Evolutionary conservation across 148 eudicot species (phyloP).

Genomic region (Nepenthes mirabilis): DNA sequence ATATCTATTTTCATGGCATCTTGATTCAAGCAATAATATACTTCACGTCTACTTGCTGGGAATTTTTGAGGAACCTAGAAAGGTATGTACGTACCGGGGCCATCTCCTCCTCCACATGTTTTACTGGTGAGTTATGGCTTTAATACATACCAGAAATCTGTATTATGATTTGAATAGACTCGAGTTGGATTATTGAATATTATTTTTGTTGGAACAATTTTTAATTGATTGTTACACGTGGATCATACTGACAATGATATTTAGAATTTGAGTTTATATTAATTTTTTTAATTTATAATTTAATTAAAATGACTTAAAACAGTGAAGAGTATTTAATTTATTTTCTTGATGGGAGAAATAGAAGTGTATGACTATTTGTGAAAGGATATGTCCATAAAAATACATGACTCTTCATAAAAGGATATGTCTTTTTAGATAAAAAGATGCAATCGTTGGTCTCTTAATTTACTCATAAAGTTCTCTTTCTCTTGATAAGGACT

Average conservation of each 20-base stretch:
- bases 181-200: background rate
- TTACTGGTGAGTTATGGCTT: constrained; percentile 58
- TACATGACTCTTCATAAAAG: background rate
- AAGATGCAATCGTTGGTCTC: too few relatives aligned
- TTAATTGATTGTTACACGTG: background rate
- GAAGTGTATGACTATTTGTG: too few relatives aligned
- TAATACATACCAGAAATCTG: background rate
- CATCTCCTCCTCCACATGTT: constrained; percentile 96
- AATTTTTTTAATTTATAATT: too few relatives aligned
- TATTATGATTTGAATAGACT: constrained; percentile 25
- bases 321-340: too few relatives aligned
- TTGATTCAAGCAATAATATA: constrained; percentile 3
- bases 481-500: too few relatives aligned
- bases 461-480: too few relatives aligned
- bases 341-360: too few relatives aligned
- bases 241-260: too few relatives aligned
- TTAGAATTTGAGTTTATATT: too few relatives aligned
- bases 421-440: background rate
- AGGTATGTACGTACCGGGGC: constrained; percentile 70
- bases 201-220: background rate
- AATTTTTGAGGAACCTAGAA: constrained; percentile 84
- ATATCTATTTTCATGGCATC: constrained; percentile 1
- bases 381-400: too few relatives aligned
- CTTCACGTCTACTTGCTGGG: constrained; percentile 33
- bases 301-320: too few relatives aligned